Evolutionary conservation across 306 rosid species (phyloP), one percentile per base, ranked within the genome.

Genomic region (Pachyrhizus erosus): DNA sequence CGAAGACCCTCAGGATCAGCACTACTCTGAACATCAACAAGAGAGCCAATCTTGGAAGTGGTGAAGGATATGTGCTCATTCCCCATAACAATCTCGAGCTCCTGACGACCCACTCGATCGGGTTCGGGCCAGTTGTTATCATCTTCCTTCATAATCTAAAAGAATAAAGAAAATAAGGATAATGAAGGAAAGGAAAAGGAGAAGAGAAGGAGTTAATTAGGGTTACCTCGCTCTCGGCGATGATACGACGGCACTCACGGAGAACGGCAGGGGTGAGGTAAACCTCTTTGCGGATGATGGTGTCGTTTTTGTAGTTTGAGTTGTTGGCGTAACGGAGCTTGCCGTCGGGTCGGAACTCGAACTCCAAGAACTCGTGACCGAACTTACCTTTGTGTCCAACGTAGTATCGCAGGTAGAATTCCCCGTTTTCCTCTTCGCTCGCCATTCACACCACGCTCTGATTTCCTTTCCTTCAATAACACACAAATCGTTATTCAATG

Each of bases 1-100:
- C 99, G 99, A 78, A 96, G 98, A n/a, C 99, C 99, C 87, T 96
- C 97, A 3, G 98, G 98, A 83, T 96, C 99, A n/a, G 93, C 93
- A 82, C 99, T 96, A 64, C 94, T 90, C 88, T 96, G 97, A 87
- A 96, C 99, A 83, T 93, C 99, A 3, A 96, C 97, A 5, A 96
- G 97, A 7, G 99, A 96, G 4, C 99, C 99, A 64, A 96, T 96
- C 88, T 96, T 96, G 1, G 99, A 96, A 4, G 99, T 96, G 2
- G 99, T 96, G 81, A 96, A 96, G 31, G 99, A 96, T 64, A 96
- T 96, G 72, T 96, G 99, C 80, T 96, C 99, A 1, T 96, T 96
- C 37, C 98, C 99, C 97, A 93, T 96, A 20, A 96, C 99, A 88
- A 96, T 93, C 88, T 96, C 99, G 65, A 96, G 94, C 88, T 96